A percentile compares a stretch with the other conserved stretches of the same genome.
Evolutionary conservation across 2,329 filamentous ascomycete genomes (phyloP).

Genomic region (Plenodomus tracheiphilus): DNA sequence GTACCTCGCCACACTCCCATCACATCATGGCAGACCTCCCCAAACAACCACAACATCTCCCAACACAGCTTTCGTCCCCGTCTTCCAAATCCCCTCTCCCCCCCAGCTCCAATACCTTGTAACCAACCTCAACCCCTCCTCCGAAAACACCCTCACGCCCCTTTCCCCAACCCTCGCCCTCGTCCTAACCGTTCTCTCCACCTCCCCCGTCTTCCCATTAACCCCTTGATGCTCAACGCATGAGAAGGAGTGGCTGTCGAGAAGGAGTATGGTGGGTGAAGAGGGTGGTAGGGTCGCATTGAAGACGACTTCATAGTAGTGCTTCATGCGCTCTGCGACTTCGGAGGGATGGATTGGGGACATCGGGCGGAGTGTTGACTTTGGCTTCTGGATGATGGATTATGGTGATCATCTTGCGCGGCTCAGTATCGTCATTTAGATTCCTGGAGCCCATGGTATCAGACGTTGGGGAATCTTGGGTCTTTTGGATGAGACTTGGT

Average conservation of each 20-base stretch:
- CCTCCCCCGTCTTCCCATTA: slow-evolving; percentile 29
- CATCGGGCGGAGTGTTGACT: background rate
- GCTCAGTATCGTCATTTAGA: no score
- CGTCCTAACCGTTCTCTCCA: slow-evolving; percentile 26
- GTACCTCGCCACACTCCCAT: no score
- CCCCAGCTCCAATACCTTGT: slow-evolving; percentile 25
- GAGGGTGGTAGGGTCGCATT: slow-evolving; percentile 25
- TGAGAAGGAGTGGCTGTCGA: slow-evolving; percentile 38
- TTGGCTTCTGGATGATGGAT: background rate
- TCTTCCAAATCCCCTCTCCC: no score
- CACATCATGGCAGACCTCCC: no score
- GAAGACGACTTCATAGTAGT: slow-evolving; percentile 35
- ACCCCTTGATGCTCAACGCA: slow-evolving; percentile 34
- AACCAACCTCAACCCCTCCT: slow-evolving; percentile 27
- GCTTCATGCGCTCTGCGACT: slow-evolving; percentile 37
- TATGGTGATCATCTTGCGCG: no score
- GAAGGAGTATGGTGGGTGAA: slow-evolving; percentile 29
- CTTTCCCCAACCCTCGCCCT: slow-evolving; percentile 30
- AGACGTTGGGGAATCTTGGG: background rate
- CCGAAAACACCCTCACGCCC: slow-evolving; percentile 28
- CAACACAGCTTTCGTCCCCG: no score
- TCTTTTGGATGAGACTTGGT: background rate
- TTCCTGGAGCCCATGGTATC: background rate
- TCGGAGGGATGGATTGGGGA: slow-evolving; percentile 4
- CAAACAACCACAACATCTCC: no score